Conservation (phyloP, 441 rosid genomes). For the Flueggea neowawraea region DNA sequence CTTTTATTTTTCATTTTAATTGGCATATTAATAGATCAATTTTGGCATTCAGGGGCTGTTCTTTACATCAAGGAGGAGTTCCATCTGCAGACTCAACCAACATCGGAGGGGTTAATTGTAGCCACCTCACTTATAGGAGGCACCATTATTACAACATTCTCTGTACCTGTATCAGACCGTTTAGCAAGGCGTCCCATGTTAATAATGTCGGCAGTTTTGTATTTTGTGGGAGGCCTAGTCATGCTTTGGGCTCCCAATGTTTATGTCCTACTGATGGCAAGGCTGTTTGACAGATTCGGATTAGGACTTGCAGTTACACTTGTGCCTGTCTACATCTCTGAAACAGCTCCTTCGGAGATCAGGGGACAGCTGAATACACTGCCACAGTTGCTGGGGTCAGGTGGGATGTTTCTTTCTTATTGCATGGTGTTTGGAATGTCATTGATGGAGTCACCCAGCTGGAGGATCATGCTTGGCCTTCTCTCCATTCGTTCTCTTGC, state of each 20-base stretch:
- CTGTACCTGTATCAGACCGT: slow-evolving; percentile 64
- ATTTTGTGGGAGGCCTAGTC: slow-evolving; percentile 55
- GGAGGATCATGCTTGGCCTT: slow-evolving; percentile 91
- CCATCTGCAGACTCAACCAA: slow-evolving; percentile 51
- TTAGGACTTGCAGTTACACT: slow-evolving; percentile 75
- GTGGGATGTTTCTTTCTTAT: slow-evolving; percentile 79
- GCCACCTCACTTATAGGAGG: slow-evolving; percentile 87
- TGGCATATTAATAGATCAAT: background rate
- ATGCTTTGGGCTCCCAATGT: slow-evolving; percentile 88
- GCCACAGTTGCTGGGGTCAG: slow-evolving; percentile 79
- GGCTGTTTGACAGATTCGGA: slow-evolving; percentile 78
- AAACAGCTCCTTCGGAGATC: slow-evolving; percentile 83
- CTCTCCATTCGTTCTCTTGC: slow-evolving; percentile 57
- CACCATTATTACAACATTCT: slow-evolving; percentile 66
- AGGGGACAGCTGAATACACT: slow-evolving; percentile 77
- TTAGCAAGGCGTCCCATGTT: slow-evolving; percentile 72
- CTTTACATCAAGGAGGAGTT: slow-evolving; percentile 67
- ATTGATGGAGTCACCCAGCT: slow-evolving; percentile 49
- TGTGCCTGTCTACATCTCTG: slow-evolving; percentile 82
- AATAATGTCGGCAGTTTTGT: slow-evolving; percentile 60
- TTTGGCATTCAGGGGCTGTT: slow-evolving; percentile 40
- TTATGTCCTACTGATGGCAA: slow-evolving; percentile 55
- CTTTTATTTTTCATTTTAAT: too few species aligned
- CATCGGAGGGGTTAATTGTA: slow-evolving; percentile 72
- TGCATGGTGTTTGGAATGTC: slow-evolving; percentile 85